Evolutionary conservation across 2,329 filamentous ascomycete genomes (phyloP), one percentile per base, ranked within the genome.

Genomic region (Aspergillus fumigatiaffinis): DNA sequence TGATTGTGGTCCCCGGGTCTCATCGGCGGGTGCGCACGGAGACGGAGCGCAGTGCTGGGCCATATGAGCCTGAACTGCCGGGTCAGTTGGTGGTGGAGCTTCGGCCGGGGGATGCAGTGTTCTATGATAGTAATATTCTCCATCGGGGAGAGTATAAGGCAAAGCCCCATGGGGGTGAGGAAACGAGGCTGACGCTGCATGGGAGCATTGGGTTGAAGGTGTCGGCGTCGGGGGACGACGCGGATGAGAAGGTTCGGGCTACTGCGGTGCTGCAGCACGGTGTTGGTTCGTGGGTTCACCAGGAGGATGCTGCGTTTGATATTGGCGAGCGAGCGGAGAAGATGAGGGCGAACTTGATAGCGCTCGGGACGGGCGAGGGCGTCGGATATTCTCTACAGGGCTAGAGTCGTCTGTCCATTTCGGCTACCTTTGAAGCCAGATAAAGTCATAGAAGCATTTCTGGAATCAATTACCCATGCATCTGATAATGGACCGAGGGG

Each of bases 61-160:
- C 88, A 0, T 89, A 85, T 66, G 87, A 87, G 63, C 68, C 76
- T 2, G 67, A 77, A 1, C 65, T 94, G 63, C 85, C 87, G 0
- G 84, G 78, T 0, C 87, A 92, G 77, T 68, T 87, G 14, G 75
- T 83, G 3, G 90, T 95, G 17, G 69, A 78, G 68, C 77, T 95
- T 60, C 77, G 83, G 60, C 82, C 90, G 0, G 91, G 91, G 0
- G 91, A 96, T 73, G 85, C 89, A 17, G 89, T 89, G 46, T 96
- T 96, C 67, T 96, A 96, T 70, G 87, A 96, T 73, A 95, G 92
- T 69, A 95, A 96, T 72, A 95, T 96, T 62, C 72, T 95, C 55
- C 77, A 79, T 54, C 71, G 77, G 4, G 76, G 77, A 2, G 70
- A 75, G 26, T 80, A 79, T 57, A 68, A 68, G 57, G 72, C 63